Evolutionary conservation across 352 stramenopile genomes (phyloP).

Genomic region (Pythium angustatum): DNA sequence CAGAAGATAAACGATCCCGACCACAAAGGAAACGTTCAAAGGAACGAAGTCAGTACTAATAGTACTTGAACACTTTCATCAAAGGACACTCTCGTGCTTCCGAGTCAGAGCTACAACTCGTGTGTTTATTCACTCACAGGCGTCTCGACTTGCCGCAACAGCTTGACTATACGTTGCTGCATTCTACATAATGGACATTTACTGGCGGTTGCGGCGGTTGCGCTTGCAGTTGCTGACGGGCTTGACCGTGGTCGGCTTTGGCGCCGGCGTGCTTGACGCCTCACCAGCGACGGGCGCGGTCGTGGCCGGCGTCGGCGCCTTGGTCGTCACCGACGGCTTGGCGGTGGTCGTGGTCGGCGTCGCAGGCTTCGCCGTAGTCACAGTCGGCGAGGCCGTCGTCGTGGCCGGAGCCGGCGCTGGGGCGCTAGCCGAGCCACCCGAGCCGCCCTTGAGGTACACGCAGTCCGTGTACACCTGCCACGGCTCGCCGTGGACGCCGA

Average conservation of each 20-base stretch:
- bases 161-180: not conserved
- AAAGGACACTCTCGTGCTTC: too few species aligned
- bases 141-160: too few species aligned
- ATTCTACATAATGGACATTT: too few species aligned
- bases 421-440: constrained; percentile 11
- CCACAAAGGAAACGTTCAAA: too few species aligned
- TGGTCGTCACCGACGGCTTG: constrained; percentile 4
- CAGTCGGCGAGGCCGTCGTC: constrained; percentile 14
- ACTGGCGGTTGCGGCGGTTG: constrained; percentile 13
- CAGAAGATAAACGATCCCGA: constrained; percentile 5
- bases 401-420: constrained; percentile 6
- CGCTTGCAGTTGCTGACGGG: constrained; percentile 19
- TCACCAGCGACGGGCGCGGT: constrained; percentile 6
- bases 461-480: constrained; percentile 73
- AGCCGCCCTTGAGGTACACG: constrained; percentile 44
- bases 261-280: constrained; percentile 1
- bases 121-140: too few species aligned
- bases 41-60: too few species aligned
- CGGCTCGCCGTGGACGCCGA: constrained; percentile 45
- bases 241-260: not conserved
- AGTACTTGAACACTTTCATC: too few species aligned
- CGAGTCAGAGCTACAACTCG: too few species aligned
- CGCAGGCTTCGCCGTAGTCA: constrained; percentile 2
- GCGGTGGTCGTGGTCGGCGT: constrained; percentile 15
- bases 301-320: constrained; percentile 1